Evolutionary conservation across 495 filamentous ascomycete genomes (phyloP), one percentile per base, ranked within the genome.

Genomic region (Neurospora discreta): DNA sequence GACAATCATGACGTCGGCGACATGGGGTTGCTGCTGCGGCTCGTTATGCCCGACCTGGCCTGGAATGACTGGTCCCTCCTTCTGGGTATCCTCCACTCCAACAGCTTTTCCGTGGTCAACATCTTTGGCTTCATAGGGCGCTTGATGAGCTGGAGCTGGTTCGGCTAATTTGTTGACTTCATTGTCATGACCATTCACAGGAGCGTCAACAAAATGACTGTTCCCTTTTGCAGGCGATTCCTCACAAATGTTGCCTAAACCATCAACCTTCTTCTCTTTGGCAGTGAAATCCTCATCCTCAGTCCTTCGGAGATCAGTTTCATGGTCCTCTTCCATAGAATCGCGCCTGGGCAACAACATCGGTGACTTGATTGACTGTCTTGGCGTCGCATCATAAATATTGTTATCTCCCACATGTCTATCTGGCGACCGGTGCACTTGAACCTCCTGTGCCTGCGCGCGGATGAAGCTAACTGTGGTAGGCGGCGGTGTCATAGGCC

Each of bases 311-410:
- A 58, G 11, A 13, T 13, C 23, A 30, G 20, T 1, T 3, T 15
- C 52, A 18, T 65, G 3, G 5, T 65, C 52, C 10, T 30, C 26
- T 4, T n/a, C 15, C 13, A 39, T 13, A 3, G 11, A 43, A n/a
- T 43, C 38, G 5, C 68, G 9, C 39, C 39, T 70, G 9, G 46
- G 39, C 30, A 26, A 3, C 5, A 58, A 65, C 43, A 71, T 26
- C 39, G 68, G 69, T 2, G 72, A 68, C 4, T 23, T 69, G 16
- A 75, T 60, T 36, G 78, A 79, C 36, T 73, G 72, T 8, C 82
- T 73, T 11, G 83, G 83, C 23, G 84, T 85, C 0, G 84, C 84
- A 42, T 84, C 80, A 69, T 85, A 84, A 9, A 85, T 79, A 58
- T 85, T 82, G 1, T 82, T 80, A 15, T 81, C 80, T 1, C 69